Conservation (phyloP, 2,329 filamentous ascomycete genomes). For the Rhexocercosporidium sp. region DNA sequence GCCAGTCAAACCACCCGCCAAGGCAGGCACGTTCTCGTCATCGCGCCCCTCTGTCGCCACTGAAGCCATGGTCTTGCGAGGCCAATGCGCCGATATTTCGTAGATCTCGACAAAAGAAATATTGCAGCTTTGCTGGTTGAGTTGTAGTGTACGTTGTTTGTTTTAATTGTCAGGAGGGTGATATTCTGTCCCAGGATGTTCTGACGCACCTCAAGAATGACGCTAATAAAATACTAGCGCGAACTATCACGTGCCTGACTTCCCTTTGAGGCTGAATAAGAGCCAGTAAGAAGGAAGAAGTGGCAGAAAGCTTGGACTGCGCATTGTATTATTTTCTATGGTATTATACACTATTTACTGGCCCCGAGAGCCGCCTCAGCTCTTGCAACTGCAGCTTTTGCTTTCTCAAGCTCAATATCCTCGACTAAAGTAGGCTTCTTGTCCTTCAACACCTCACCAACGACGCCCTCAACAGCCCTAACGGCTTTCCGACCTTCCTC, state of each 20-base stretch:
- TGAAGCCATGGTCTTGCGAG: conserved; percentile 23
- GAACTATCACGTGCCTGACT: conserved; percentile 1
- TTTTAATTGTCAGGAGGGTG: not conserved
- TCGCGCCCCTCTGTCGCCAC: not conserved
- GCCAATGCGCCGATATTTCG: conserved; percentile 11
- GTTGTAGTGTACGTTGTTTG: not conserved
- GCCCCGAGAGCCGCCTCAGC: conserved; percentile 30
- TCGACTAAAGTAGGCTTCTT: conserved; percentile 20
- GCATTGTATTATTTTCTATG: conserved; percentile 11
- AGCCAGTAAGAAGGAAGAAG: too few relatives aligned
- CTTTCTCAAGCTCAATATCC: conserved; percentile 32
- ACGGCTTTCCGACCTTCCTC: conserved; percentile 70
- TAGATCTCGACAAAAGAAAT: conserved; percentile 28
- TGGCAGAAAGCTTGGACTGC: not conserved
- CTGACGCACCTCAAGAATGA: not conserved
- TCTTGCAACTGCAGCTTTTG: conserved; percentile 28
- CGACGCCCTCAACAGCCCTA: conserved; percentile 58
- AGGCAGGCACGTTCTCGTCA: not conserved
- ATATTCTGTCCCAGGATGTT: not conserved
- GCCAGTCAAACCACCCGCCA: too few relatives aligned
- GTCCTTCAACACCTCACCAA: conserved; percentile 52
- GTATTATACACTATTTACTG: conserved; percentile 32
- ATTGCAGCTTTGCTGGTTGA: not conserved
- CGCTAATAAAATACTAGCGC: conserved; percentile 10
- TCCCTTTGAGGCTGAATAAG: not conserved